phyloP scores from a whole-genome alignment of 1,284 basidiomycete species.

The Ceratobasidium sp. region DNA sequence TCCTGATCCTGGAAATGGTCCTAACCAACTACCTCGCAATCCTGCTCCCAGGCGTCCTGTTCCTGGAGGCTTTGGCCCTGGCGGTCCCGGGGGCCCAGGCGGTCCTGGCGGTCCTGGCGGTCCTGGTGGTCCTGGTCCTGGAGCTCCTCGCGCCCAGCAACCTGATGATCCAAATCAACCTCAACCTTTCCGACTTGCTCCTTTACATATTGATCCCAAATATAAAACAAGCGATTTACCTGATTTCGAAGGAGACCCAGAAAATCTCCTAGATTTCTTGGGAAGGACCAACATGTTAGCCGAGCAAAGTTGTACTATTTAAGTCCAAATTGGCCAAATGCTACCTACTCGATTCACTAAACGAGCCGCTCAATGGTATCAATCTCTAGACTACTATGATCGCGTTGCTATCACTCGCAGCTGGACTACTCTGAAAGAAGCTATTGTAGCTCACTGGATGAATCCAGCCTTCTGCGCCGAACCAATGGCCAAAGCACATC shows the following conservation, averaged over 20 bases:
- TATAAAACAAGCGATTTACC: not conserved
- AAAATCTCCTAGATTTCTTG: not conserved
- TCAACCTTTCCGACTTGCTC: not conserved
- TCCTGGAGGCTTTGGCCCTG: too few relatives aligned
- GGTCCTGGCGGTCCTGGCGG: too few relatives aligned
- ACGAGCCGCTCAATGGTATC: not conserved
- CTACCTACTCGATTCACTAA: not conserved
- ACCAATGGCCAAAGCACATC: conserved; percentile 6
- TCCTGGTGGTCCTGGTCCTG: too few relatives aligned
- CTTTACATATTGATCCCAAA: conserved; percentile 46
- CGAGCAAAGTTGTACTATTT: not conserved
- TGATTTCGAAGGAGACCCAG: conserved; percentile 15
- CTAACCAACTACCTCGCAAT: too few relatives aligned
- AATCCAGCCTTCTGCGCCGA: not conserved
- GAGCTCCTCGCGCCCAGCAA: too few relatives aligned
- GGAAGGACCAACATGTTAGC: not conserved
- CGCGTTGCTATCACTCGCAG: not conserved
- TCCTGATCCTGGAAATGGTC: too few relatives aligned
- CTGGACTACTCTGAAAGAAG: conserved; percentile 27
- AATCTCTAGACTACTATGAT: not conserved
- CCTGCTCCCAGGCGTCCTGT: too few relatives aligned
- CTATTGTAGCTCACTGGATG: conserved; percentile 23
- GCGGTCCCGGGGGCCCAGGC: too few relatives aligned
- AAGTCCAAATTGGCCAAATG: conserved; percentile 8
- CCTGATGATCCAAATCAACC: too few relatives aligned